phyloP scores from a whole-genome alignment of 805 yeast species.

The Priceomyces carsonii region DNA sequence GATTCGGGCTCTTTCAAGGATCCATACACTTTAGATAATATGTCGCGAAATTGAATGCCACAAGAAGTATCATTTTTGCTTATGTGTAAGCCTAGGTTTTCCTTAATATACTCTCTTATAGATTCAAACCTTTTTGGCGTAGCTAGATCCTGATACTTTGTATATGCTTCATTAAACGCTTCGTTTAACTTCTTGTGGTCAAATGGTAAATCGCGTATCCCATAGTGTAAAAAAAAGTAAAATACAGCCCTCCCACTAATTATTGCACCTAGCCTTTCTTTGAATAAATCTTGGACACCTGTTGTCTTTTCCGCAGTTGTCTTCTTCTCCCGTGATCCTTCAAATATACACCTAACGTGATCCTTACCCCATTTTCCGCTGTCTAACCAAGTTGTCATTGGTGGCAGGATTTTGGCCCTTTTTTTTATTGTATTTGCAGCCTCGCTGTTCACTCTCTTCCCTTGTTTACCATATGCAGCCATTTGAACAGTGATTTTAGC shows the following conservation, averaged over 20 bases:
- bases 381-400: slow-evolving; percentile 10
- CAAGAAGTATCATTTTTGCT: slow-evolving; percentile 14
- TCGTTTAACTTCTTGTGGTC: slow-evolving; percentile 8
- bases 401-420: background rate
- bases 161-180: slow-evolving; percentile 16
- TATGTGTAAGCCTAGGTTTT: slow-evolving; percentile 6
- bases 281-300: slow-evolving; percentile 12
- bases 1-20: slow-evolving; percentile 15
- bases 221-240: slow-evolving; percentile 20
- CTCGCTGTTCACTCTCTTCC: slow-evolving; percentile 5
- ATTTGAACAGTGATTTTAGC: slow-evolving; percentile 23
- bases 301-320: slow-evolving; percentile 10
- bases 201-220: slow-evolving; percentile 12
- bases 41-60: slow-evolving; percentile 15
- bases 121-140: slow-evolving; percentile 6
- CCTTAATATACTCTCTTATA: slow-evolving; percentile 8
- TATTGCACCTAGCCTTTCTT: slow-evolving; percentile 9
- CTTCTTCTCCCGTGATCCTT: slow-evolving; percentile 7
- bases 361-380: slow-evolving; percentile 16
- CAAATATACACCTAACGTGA: slow-evolving; percentile 14
- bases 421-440: slow-evolving; percentile 1
- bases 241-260: slow-evolving; percentile 11
- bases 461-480: too few relatives aligned
- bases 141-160: slow-evolving; percentile 9
- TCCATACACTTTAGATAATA: slow-evolving; percentile 16